A percentile compares a stretch with the other conserved stretches of the same genome.
Conservation (phyloP, 495 filamentous ascomycete species). For the Neurospora sublineolata region DNA sequence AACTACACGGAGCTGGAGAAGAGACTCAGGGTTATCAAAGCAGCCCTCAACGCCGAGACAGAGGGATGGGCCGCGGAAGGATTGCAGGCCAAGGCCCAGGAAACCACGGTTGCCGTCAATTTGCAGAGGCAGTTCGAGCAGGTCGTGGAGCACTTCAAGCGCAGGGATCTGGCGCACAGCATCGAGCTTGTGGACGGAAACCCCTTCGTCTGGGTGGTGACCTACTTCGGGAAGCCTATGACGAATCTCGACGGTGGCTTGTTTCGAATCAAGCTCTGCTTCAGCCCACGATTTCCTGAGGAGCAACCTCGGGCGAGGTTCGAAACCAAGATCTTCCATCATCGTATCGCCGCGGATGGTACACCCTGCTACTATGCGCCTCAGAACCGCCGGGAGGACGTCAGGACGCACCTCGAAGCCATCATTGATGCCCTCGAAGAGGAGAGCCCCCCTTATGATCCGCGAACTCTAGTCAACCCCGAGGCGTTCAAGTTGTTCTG, state of each 20-base stretch:
- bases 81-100: conserved; percentile 46
- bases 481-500: conserved; percentile 83
- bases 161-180: conserved; percentile 56
- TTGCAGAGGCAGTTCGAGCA: conserved; percentile 77
- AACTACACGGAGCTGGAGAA: conserved; percentile 64
- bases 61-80: conserved; percentile 62
- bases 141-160: conserved; percentile 60
- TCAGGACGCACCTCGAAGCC: conserved; percentile 72
- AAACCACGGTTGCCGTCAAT: conserved; percentile 65
- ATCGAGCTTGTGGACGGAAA: conserved; percentile 63
- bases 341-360: conserved; percentile 69
- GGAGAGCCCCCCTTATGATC: conserved; percentile 78
- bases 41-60: conserved; percentile 60
- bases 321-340: conserved; percentile 74
- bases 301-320: conserved; percentile 80
- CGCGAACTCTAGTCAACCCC: conserved; percentile 73
- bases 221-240: conserved; percentile 86
- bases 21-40: conserved; percentile 54
- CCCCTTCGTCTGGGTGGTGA: conserved; percentile 55
- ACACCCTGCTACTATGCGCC: conserved; percentile 72
- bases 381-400: conserved; percentile 54
- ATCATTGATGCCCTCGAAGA: conserved; percentile 79
- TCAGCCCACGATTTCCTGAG: conserved; percentile 85
- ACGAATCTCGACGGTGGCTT: conserved; percentile 88
- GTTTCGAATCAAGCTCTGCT: conserved; percentile 64